Percentiles rank a stretch among this genome's conserved stretches.
These are phyloP conservation scores for Xerocomellus dryophilus DNA, from an alignment of 768 basidiomycete genomes.

Conservation along the genomic window DNA sequence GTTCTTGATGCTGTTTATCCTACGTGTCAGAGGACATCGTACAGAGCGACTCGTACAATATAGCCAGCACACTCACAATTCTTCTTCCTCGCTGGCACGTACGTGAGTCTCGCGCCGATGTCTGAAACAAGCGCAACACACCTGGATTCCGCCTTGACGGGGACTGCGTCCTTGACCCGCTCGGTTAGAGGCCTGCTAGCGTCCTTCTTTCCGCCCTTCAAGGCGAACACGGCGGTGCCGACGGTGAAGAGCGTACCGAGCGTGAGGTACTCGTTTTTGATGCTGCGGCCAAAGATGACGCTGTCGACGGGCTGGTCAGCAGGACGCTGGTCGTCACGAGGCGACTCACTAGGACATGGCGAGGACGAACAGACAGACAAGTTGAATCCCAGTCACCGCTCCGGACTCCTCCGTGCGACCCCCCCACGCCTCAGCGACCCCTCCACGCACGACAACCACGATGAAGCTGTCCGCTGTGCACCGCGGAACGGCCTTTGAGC, in stretches of 20 bases:
- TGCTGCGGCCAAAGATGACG: slow-evolving; percentile 71
- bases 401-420: slow-evolving; percentile 27
- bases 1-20: slow-evolving; percentile 68
- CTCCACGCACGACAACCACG: too few species aligned
- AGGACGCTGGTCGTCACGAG: not conserved
- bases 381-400: too few species aligned
- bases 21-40: slow-evolving; percentile 40
- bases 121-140: slow-evolving; percentile 37
- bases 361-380: slow-evolving; percentile 2
- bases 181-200: slow-evolving; percentile 42
- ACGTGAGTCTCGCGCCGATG: slow-evolving; percentile 4
- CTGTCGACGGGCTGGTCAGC: slow-evolving; percentile 37
- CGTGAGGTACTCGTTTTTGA: slow-evolving; percentile 80
- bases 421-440: slow-evolving; percentile 22
- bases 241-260: slow-evolving; percentile 63
- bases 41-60: slow-evolving; percentile 17
- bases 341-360: slow-evolving; percentile 43
- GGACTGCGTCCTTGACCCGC: slow-evolving; percentile 62
- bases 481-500: slow-evolving; percentile 74
- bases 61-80: slow-evolving; percentile 58
- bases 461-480: slow-evolving; percentile 51
- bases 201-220: slow-evolving; percentile 55
- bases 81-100: slow-evolving; percentile 68
- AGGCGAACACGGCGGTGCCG: slow-evolving; percentile 50
- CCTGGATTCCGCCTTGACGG: slow-evolving; percentile 66